Conservation (phyloP, 1,139 yeast genomes). For the Pichia sp. region DNA sequence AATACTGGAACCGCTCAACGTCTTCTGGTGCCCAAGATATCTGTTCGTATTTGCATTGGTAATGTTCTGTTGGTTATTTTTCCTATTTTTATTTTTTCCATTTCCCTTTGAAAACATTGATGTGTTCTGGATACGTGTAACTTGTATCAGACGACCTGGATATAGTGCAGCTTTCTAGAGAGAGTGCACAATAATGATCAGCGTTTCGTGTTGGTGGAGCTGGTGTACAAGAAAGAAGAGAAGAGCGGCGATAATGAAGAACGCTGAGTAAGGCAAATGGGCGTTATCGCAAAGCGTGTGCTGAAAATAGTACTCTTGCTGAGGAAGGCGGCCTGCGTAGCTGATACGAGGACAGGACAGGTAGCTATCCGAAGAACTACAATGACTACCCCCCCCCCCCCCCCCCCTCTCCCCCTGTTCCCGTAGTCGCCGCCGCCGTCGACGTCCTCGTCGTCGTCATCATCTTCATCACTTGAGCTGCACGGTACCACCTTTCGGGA, state of each 20-base stretch:
- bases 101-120: constrained; percentile 5
- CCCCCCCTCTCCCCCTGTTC: too few species aligned
- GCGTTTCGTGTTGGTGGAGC: neutral
- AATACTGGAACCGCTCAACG: neutral
- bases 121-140: neutral
- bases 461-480: neutral
- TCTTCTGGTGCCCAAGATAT: constrained; percentile 1
- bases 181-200: too few species aligned
- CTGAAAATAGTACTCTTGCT: neutral
- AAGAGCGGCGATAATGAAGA: too few species aligned
- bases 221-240: neutral
- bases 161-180: too few species aligned
- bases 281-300: neutral
- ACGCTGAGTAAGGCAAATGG: neutral
- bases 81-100: neutral
- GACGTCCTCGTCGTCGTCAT: neutral
- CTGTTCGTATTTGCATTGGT: neutral
- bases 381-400: too few species aligned
- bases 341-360: neutral
- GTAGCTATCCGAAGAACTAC: neutral
- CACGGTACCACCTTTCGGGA: neutral
- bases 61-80: neutral
- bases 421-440: neutral
- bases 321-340: neutral
- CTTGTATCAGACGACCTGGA: too few species aligned